Evolutionary conservation across 139 green algal genomes (phyloP).

Genomic region (Asterochloris sp.): DNA sequence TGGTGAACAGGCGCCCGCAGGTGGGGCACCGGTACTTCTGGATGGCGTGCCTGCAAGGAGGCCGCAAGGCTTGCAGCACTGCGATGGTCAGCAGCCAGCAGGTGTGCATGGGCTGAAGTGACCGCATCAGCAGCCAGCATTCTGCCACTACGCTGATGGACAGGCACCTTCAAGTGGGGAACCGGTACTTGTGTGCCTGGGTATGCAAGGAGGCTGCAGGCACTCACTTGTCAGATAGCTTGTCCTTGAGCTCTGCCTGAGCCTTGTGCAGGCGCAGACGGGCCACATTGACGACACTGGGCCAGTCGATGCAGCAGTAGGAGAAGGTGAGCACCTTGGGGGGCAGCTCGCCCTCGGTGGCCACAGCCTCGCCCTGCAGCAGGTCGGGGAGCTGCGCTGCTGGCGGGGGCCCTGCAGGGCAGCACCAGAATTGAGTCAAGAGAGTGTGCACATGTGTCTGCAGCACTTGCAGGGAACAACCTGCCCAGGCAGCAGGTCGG

Average conservation of each 20-base stretch:
- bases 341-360: not conserved
- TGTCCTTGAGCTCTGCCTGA: not conserved
- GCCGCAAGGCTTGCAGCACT: too few species aligned
- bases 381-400: too few species aligned
- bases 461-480: too few species aligned
- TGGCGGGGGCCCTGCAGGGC: too few species aligned
- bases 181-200: conserved; percentile 16
- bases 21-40: conserved; percentile 7
- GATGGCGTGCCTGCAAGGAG: conserved; percentile 1
- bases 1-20: conserved; percentile 3
- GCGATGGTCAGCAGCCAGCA: too few species aligned
- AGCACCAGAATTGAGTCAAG: too few species aligned
- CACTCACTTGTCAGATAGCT: not conserved
- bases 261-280: conserved; percentile 1
- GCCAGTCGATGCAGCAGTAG: conserved; percentile 11
- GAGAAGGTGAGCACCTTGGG: conserved; percentile 1
- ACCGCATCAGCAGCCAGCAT: too few species aligned
- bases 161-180: not conserved
- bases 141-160: not conserved
- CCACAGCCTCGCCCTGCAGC: conserved; percentile 8
- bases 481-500: too few species aligned
- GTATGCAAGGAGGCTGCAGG: not conserved
- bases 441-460: too few species aligned
- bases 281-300: conserved; percentile 4
- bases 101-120: too few species aligned